A percentile compares a stretch with the other conserved stretches of the same genome.
Evolutionary conservation across 805 yeast genomes (phyloP).

Genomic region (Ogataea saltuana): DNA sequence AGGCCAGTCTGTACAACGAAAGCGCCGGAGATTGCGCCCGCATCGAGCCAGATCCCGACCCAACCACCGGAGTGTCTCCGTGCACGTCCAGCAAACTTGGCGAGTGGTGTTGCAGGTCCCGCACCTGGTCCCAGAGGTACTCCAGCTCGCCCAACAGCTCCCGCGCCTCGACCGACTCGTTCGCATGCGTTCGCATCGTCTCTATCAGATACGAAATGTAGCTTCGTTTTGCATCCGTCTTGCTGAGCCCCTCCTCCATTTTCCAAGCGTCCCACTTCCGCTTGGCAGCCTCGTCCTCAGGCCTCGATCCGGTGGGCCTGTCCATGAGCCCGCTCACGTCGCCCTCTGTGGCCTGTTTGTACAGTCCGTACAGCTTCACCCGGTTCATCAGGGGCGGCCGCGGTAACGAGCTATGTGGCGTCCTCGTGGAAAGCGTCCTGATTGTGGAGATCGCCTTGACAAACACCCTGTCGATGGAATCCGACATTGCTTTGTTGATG

Average conservation of each 20-base stretch:
- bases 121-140: conserved; percentile 69
- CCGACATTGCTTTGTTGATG: conserved; percentile 50
- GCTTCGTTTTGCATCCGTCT: conserved; percentile 70
- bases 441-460: conserved; percentile 81
- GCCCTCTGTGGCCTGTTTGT: conserved; percentile 90
- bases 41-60: conserved; percentile 13
- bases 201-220: conserved; percentile 70
- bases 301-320: conserved; percentile 58
- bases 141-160: conserved; percentile 69
- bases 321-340: conserved; percentile 69
- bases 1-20: conserved; percentile 35
- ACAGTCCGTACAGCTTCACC: conserved; percentile 72
- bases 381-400: conserved; percentile 75
- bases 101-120: conserved; percentile 18
- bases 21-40: conserved; percentile 37
- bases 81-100: conserved; percentile 24
- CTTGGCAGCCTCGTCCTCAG: conserved; percentile 66
- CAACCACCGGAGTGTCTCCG: conserved; percentile 11
- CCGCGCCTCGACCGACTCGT: conserved; percentile 64
- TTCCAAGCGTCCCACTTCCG: conserved; percentile 89
- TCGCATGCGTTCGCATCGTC: conserved; percentile 70
- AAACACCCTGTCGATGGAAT: conserved; percentile 73
- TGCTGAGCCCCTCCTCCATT: conserved; percentile 63
- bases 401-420: conserved; percentile 63
- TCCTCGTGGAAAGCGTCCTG: conserved; percentile 64